phyloP scores from a whole-genome alignment of 2,329 filamentous ascomycete genomes.

The Penicillium psychrosexuale region DNA sequence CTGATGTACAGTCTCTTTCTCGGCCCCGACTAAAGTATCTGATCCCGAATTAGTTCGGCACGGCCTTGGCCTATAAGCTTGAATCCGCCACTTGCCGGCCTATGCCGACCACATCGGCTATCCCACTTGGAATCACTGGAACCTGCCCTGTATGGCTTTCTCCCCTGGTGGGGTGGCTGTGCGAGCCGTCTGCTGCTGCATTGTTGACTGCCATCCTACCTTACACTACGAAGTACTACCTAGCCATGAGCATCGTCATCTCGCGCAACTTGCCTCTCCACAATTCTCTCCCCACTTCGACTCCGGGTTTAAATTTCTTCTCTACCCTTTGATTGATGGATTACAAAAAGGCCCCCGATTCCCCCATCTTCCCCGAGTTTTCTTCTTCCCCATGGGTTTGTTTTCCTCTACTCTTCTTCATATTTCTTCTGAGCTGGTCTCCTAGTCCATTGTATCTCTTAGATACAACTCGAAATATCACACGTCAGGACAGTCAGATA shows the following conservation, averaged over 20 bases:
- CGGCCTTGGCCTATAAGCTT: conserved; percentile 4
- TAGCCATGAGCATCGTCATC: conserved; percentile 16
- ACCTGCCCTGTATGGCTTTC: conserved; percentile 15
- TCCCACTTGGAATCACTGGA: conserved; percentile 17
- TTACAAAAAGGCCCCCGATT: conserved; percentile 23
- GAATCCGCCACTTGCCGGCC: conserved; percentile 11
- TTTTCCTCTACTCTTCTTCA: conserved; percentile 6
- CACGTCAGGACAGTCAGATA: neutral
- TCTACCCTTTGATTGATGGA: neutral
- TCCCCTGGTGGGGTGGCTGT: conserved; percentile 14
- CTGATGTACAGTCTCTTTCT: neutral
- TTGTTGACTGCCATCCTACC: conserved; percentile 6
- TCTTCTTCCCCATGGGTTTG: conserved; percentile 19
- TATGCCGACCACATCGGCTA: conserved; percentile 8
- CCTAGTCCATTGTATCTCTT: neutral
- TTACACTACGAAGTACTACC: neutral
- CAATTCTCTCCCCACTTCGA: conserved; percentile 16
- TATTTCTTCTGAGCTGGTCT: conserved; percentile 2
- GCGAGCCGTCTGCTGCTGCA: conserved; percentile 23
- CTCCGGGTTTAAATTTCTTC: conserved; percentile 5
- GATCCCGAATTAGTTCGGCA: neutral
- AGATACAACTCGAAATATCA: neutral
- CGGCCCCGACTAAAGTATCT: neutral
- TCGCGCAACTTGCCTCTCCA: conserved; percentile 18
- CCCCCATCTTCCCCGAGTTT: conserved; percentile 1